These are phyloP conservation scores for Diaporthe citriasiana DNA, from an alignment of 2,329 filamentous ascomycete species.

Conservation along the genomic window DNA sequence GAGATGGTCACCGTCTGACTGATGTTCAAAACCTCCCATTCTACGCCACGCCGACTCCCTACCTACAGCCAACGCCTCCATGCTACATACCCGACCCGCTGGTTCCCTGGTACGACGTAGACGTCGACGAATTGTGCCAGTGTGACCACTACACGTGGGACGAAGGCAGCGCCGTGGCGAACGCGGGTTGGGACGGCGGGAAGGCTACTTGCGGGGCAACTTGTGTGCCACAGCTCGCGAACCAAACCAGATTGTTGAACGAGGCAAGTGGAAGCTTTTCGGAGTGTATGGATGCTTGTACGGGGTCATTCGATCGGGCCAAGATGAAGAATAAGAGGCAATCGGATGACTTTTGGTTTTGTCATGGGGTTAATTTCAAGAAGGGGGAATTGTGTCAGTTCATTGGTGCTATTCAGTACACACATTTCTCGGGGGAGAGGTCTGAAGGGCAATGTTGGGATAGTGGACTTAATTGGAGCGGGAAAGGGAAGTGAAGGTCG, in stretches of 20 bases:
- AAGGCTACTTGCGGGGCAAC: conserved; percentile 5
- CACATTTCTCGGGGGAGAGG: neutral
- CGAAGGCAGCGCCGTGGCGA: conserved; percentile 9
- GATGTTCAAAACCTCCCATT: too few species aligned
- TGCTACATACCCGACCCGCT: conserved; percentile 14
- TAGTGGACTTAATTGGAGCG: conserved; percentile 7
- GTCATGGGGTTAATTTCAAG: conserved; percentile 32
- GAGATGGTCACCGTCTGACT: neutral
- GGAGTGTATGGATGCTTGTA: conserved; percentile 21
- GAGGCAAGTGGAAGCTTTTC: conserved; percentile 22
- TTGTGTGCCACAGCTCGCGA: conserved; percentile 6
- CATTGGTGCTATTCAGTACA: conserved; percentile 10
- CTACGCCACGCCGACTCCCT: neutral
- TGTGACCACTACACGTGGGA: conserved; percentile 11
- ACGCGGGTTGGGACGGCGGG: conserved; percentile 13
- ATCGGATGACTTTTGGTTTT: conserved; percentile 17
- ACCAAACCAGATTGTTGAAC: conserved; percentile 5
- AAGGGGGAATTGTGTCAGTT: conserved; percentile 27
- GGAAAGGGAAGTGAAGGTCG: neutral
- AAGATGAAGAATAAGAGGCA: conserved; percentile 7
- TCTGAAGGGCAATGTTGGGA: conserved; percentile 21
- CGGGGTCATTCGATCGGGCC: conserved; percentile 9
- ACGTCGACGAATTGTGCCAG: conserved; percentile 21
- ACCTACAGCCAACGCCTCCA: neutral
- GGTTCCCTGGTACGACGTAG: conserved; percentile 4